These are phyloP conservation scores for Apostasia ramifera DNA, from an alignment of 106 monocot genomes.

Conservation along the genomic window DNA sequence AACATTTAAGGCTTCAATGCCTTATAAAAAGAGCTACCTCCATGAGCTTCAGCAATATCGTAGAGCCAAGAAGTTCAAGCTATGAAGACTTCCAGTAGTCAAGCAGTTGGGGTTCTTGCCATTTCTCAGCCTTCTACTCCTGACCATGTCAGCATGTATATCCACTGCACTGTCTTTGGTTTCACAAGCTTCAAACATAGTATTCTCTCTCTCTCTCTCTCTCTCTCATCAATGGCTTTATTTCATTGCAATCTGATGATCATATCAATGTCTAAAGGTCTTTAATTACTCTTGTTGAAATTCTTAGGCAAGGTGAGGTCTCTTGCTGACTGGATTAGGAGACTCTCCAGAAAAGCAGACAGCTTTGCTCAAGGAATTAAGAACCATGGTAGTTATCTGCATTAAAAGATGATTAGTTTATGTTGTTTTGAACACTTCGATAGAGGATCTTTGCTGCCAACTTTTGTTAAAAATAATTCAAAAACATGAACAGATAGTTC, in stretches of 20 bases:
- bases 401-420: no score
- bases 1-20: background rate
- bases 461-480: no score
- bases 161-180: slow-evolving; percentile 4
- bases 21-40: slow-evolving; percentile 8
- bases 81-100: background rate
- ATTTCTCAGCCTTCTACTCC: slow-evolving; percentile 1
- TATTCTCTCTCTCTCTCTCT: slow-evolving; percentile 1
- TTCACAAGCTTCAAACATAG: slow-evolving; percentile 10
- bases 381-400: slow-evolving; percentile 16
- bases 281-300: background rate
- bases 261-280: background rate
- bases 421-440: no score
- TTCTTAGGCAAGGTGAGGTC: slow-evolving; percentile 22
- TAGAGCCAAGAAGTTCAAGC: background rate
- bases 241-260: background rate
- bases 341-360: slow-evolving; percentile 19
- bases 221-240: background rate
- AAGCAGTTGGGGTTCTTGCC: background rate
- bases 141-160: slow-evolving; percentile 2
- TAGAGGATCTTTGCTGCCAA: no score
- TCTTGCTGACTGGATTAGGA: slow-evolving; percentile 20
- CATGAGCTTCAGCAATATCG: background rate
- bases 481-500: no score
- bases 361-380: slow-evolving; percentile 20